A percentile compares a stretch with the other conserved stretches of the same genome.
Conservation (phyloP, 768 basidiomycete species). For the Gymnopilus dilepis region DNA sequence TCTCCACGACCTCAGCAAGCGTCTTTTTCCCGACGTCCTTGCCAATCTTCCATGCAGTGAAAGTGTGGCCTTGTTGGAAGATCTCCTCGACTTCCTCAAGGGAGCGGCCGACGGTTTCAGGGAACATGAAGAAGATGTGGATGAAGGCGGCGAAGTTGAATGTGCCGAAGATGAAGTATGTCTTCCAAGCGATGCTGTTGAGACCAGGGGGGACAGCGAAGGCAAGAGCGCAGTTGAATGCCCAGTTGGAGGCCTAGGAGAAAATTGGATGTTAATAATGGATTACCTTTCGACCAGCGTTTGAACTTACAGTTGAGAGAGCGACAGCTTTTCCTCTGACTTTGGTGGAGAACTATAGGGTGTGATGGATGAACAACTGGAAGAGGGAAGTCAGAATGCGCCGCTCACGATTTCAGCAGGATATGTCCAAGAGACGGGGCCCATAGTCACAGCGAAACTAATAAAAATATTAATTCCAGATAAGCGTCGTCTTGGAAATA, state of each 20-base stretch:
- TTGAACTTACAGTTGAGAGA: conserved; percentile 50
- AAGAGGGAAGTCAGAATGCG: neutral
- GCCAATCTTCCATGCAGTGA: conserved; percentile 73
- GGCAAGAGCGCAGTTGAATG: conserved; percentile 76
- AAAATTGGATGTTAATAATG: neutral
- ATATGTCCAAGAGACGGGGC: conserved; percentile 79
- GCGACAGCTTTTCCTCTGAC: conserved; percentile 65
- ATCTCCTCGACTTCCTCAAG: conserved; percentile 84
- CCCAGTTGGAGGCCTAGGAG: conserved; percentile 54
- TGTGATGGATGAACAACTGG: neutral
- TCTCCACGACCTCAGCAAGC: conserved; percentile 53
- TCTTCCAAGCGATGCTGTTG: conserved; percentile 70
- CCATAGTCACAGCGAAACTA: conserved; percentile 74
- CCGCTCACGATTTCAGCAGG: conserved; percentile 61
- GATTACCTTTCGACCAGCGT: neutral
- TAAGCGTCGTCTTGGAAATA: neutral
- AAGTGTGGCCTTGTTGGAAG: conserved; percentile 70
- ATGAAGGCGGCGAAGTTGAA: conserved; percentile 78
- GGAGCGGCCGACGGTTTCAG: conserved; percentile 74
- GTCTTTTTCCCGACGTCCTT: conserved; percentile 67
- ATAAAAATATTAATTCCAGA: neutral
- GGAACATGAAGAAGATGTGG: conserved; percentile 81
- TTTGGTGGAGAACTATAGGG: conserved; percentile 55
- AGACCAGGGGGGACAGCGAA: conserved; percentile 79
- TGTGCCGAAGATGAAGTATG: conserved; percentile 77